These are phyloP conservation scores for Phytophthora fragariae DNA, from an alignment of 352 stramenopile species.

Conservation along the genomic window DNA sequence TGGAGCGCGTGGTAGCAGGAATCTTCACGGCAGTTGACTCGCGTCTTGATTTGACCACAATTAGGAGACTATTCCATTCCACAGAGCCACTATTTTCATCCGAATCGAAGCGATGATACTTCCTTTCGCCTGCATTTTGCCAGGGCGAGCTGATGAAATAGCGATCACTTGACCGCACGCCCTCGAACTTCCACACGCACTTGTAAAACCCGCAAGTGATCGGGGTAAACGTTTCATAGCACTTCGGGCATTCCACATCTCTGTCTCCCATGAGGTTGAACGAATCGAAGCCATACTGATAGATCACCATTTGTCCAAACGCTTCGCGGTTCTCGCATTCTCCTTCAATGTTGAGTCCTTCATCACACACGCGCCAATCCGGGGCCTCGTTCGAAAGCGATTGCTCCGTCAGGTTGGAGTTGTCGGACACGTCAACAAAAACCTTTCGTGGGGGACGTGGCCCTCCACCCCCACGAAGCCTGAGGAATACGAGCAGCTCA, in stretches of 20 bases:
- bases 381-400: background rate
- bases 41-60: constrained; percentile 7
- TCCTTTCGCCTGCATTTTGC: constrained; percentile 12
- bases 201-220: constrained; percentile 42
- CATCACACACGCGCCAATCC: background rate
- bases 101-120: constrained; percentile 31
- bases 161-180: constrained; percentile 7
- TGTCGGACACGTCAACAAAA: no score
- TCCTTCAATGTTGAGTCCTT: background rate
- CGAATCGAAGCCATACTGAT: background rate
- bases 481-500: no score
- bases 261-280: background rate
- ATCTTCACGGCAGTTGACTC: background rate
- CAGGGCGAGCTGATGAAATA: constrained; percentile 29
- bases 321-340: background rate
- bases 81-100: constrained; percentile 19
- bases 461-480: no score
- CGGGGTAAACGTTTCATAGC: background rate
- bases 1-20: background rate
- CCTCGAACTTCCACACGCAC: constrained; percentile 43
- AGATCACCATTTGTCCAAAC: background rate
- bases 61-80: constrained; percentile 27
- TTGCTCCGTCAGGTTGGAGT: no score
- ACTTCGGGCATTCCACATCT: background rate
- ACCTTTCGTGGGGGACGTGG: no score